These are phyloP conservation scores for Podospora comata DNA, from an alignment of 495 filamentous ascomycete species.

Conservation along the genomic window DNA sequence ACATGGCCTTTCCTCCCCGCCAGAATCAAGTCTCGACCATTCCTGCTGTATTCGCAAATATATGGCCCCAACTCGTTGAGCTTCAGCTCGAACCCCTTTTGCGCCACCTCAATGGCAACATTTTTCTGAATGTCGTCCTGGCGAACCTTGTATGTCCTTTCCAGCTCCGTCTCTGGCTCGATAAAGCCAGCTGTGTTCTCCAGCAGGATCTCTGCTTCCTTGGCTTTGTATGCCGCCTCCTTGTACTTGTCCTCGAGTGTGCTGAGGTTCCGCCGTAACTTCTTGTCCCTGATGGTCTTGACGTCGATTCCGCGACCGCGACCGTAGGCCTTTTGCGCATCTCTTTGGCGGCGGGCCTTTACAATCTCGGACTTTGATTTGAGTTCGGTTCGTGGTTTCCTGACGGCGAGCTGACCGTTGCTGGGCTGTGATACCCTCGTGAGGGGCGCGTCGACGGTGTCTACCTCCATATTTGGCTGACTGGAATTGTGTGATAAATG, in stretches of 20 bases:
- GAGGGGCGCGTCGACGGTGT: conserved; percentile 22
- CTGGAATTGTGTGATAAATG: background rate
- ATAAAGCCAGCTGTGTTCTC: conserved; percentile 85
- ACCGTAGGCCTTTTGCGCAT: conserved; percentile 78
- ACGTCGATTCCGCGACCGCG: conserved; percentile 68
- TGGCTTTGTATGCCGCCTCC: conserved; percentile 72
- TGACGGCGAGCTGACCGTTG: conserved; percentile 48
- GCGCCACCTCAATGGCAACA: conserved; percentile 76
- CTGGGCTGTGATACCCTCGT: conserved; percentile 22
- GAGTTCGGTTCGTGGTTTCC: conserved; percentile 44
- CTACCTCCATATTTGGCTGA: conserved; percentile 22
- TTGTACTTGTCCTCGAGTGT: conserved; percentile 77
- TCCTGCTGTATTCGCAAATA: conserved; percentile 78
- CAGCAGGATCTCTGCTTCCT: conserved; percentile 91
- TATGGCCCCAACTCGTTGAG: conserved; percentile 83
- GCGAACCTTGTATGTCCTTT: conserved; percentile 85
- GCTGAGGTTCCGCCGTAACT: conserved; percentile 75
- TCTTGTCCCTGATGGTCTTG: conserved; percentile 70
- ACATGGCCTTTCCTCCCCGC: conserved; percentile 92
- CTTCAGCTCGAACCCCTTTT: conserved; percentile 89
- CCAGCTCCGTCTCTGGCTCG: conserved; percentile 83
- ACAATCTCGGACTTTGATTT: conserved; percentile 41
- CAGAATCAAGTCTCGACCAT: conserved; percentile 78
- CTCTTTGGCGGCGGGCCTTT: conserved; percentile 45
- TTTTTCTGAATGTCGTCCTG: conserved; percentile 79